Conservation (phyloP, 768 basidiomycete genomes). For the Mycena crocata region DNA sequence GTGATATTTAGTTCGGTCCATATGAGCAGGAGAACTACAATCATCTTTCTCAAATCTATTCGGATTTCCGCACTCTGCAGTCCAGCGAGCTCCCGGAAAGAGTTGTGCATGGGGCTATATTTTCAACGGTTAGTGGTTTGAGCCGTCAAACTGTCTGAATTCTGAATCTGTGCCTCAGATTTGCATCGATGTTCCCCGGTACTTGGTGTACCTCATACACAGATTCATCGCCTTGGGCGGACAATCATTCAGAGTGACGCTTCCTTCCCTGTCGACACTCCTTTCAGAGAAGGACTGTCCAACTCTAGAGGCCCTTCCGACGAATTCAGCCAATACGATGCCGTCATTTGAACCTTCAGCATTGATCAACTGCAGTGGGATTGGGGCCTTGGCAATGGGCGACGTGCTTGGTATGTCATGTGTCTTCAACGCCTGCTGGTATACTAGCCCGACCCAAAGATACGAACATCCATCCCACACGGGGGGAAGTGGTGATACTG, state of each 20-base stretch:
- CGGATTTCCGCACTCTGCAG: constrained; percentile 20
- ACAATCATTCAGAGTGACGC: constrained; percentile 20
- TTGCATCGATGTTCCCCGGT: constrained; percentile 26
- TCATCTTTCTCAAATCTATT: constrained; percentile 21
- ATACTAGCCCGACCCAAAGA: constrained; percentile 17
- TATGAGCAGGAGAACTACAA: constrained; percentile 3
- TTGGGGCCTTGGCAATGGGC: constrained; percentile 62
- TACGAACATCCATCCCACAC: constrained; percentile 60
- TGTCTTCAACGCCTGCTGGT: background rate
- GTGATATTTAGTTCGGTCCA: background rate
- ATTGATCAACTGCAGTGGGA: constrained; percentile 27
- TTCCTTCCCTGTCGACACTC: constrained; percentile 29
- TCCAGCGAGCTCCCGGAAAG: constrained; percentile 25
- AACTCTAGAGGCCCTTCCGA: constrained; percentile 5
- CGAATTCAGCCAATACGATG: background rate
- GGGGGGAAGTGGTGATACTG: constrained; percentile 73
- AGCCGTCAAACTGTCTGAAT: too few relatives aligned
- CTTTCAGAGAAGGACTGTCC: constrained; percentile 25
- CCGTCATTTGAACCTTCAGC: constrained; percentile 23
- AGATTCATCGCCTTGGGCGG: constrained; percentile 23
- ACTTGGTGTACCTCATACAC: constrained; percentile 23
- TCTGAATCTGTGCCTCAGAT: constrained; percentile 1
- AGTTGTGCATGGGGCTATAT: constrained; percentile 9
- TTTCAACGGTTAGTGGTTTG: constrained; percentile 13
- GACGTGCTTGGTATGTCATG: constrained; percentile 63